Percentiles rank a stretch among this genome's conserved stretches.
Evolutionary conservation across 1,284 basidiomycete species (phyloP).

Genomic region (Pseudozyma hubeiensis): DNA sequence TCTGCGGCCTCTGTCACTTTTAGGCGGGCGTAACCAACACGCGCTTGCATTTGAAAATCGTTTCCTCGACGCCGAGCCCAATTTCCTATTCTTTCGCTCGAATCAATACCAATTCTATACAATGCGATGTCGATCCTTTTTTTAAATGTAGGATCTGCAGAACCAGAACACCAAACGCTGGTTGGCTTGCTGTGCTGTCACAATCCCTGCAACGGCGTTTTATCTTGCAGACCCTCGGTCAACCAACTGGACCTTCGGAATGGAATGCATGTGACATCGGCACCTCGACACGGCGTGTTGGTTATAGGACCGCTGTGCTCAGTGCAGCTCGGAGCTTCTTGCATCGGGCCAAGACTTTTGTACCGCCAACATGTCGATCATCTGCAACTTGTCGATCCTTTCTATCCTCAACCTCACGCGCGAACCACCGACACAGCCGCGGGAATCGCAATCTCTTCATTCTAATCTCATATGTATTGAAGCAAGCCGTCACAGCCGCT

Average conservation of each 20-base stretch:
- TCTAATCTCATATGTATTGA: background rate
- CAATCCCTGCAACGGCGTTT: background rate
- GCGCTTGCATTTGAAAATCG: background rate
- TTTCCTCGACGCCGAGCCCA: background rate
- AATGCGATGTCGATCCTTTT: constrained; percentile 8
- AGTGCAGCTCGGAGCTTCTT: constrained; percentile 5
- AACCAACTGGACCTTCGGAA: background rate
- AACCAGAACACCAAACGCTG: background rate
- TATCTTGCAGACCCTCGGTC: background rate
- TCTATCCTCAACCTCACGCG: background rate
- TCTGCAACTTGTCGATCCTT: constrained; percentile 1
- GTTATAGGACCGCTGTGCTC: background rate
- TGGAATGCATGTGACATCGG: constrained; percentile 4
- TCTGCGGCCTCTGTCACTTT: background rate
- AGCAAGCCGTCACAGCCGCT: no score
- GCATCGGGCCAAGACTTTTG: constrained; percentile 19
- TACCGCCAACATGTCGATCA: background rate
- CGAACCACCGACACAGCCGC: background rate
- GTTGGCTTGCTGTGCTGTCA: constrained; percentile 3
- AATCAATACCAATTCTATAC: background rate
- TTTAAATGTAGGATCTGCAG: no score
- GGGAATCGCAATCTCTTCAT: no score
- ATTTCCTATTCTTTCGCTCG: background rate
- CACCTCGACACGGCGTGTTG: background rate
- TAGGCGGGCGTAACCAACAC: background rate